Base-by-base conservation (phyloP, 176 grass and related monocot species). In the Microstegium vimineum region DNA sequence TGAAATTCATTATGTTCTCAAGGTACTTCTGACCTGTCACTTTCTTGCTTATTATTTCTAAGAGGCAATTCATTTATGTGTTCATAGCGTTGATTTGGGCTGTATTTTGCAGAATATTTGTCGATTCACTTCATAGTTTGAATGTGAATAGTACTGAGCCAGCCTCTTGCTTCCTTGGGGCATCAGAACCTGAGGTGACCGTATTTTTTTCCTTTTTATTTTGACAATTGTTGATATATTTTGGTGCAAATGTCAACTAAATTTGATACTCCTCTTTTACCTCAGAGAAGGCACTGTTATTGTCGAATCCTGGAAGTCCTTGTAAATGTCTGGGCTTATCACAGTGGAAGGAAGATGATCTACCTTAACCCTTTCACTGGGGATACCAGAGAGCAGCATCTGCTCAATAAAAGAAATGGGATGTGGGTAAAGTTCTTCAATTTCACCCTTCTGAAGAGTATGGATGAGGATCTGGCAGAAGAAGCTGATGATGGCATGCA, bases 401-500 rank as follows among this genome's bases (percentile, higher is more conserved):
- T 85, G 63, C 82, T 86, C 2, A 77, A 75, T 59, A 82, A 85
- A 34, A 90, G 95, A 80, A 83, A 70, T 56, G 76, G 90, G 17
- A 93, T 99, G 85, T 99, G 96, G 96, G 77, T 86, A 37, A 99
- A 93, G 51, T 99, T 91, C 85, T 99, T 99, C 64, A n/a, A 91
- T 81, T 94, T 83, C 62, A 78, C 84, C 42, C 81, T 95, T 61
- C 69, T 99, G 85, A 95, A 95, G 84, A 93, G 91, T 83, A 95
- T 99, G 96, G 96, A 99, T 77, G 96, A 99, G 80, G 96, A 99
- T 90, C 87, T 95, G 62, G 96, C 93, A 61, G 96, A 99, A 84
- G 89, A 95, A 89, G 93, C 96, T 9, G 93, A 95, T 85, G 96
- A 99, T 79, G 86, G 85, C 63, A 88, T 93, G 87, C 72, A 90